Conservation (phyloP, 306 rosid genomes). For the Gleditsia sinensis region DNA sequence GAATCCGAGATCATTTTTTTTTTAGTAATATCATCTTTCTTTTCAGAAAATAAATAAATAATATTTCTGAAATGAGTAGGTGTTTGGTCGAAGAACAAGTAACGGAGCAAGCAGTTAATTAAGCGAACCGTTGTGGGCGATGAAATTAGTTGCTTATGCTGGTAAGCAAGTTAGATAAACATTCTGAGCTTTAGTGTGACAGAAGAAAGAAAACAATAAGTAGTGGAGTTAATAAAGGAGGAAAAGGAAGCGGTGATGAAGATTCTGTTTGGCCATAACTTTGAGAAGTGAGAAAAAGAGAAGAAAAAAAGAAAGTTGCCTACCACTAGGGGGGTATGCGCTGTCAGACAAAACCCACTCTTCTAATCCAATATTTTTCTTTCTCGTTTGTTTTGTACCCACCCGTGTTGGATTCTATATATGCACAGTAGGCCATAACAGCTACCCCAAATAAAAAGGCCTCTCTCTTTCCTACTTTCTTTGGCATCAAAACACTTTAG, state of each 20-base stretch:
- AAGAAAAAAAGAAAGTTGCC: conserved; percentile 40
- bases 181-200: too few species aligned
- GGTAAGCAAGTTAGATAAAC: neutral
- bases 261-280: conserved; percentile 21
- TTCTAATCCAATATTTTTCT: conserved; percentile 25
- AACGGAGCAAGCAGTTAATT: too few species aligned
- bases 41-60: too few species aligned
- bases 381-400: conserved; percentile 15
- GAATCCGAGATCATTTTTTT: too few species aligned
- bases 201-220: neutral
- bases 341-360: conserved; percentile 32
- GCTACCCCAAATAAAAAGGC: conserved; percentile 40
- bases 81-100: too few species aligned
- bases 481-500: conserved; percentile 9
- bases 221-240: neutral
- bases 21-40: too few species aligned
- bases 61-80: too few species aligned
- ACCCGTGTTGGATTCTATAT: conserved; percentile 38
- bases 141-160: too few species aligned
- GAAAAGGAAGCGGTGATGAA: neutral
- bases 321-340: conserved; percentile 34
- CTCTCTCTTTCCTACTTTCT: conserved; percentile 37
- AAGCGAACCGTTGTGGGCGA: too few species aligned
- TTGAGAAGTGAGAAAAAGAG: conserved; percentile 25
- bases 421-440: conserved; percentile 28